Conservation (phyloP, 371 early-diverging fungal genomes). For the Phascolomyces articulosus region DNA sequence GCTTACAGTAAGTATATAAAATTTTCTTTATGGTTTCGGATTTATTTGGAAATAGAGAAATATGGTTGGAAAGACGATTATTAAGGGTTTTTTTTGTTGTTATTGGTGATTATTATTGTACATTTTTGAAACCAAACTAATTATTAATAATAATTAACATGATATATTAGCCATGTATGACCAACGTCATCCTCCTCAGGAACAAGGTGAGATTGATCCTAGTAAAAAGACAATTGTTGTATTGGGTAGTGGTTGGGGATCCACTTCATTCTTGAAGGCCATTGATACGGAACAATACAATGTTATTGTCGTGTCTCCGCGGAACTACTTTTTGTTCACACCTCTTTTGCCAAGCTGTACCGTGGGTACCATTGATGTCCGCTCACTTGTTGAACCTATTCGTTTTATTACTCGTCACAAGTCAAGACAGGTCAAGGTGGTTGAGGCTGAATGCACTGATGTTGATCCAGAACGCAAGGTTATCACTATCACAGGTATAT, state of each 20-base stretch:
- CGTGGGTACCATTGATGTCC: constrained; percentile 84
- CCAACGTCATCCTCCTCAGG: constrained; percentile 62
- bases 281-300: constrained; percentile 80
- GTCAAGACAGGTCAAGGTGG: constrained; percentile 77
- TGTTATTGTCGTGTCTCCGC: constrained; percentile 83
- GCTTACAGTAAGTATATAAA: constrained; percentile 47
- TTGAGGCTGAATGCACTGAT: constrained; percentile 86
- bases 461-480: constrained; percentile 80
- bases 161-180: constrained; percentile 45
- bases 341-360: constrained; percentile 88
- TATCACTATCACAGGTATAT: constrained; percentile 70
- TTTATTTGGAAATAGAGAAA: not conserved
- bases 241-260: constrained; percentile 88
- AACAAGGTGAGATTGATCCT: constrained; percentile 74
- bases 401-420: constrained; percentile 88
- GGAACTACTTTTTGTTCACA: constrained; percentile 94
- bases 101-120: too few relatives aligned
- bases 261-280: constrained; percentile 78
- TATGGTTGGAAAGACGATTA: too few relatives aligned
- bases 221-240: constrained; percentile 81
- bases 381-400: constrained; percentile 85
- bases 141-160: not conserved
- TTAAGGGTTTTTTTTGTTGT: too few relatives aligned
- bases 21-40: not conserved
- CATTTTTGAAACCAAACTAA: constrained; percentile 17